Conservation (phyloP, 1,284 basidiomycete species). For the Pseudozyma tsukubaensis region DNA sequence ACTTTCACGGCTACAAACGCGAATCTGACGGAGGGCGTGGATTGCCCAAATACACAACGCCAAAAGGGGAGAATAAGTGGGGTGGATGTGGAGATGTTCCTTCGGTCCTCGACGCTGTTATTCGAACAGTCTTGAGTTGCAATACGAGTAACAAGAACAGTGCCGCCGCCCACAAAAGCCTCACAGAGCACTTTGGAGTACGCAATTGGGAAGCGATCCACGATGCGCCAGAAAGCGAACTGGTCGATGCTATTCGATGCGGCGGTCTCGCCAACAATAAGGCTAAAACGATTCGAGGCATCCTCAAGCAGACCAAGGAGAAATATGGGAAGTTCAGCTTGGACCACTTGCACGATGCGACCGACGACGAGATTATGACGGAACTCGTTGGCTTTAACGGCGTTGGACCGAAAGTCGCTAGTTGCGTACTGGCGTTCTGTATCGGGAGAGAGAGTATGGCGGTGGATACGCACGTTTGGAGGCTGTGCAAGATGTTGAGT, state of each 20-base stretch:
- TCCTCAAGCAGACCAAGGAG: constrained; percentile 42
- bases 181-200: constrained; percentile 75
- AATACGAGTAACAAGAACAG: constrained; percentile 79
- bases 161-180: constrained; percentile 74
- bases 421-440: constrained; percentile 82
- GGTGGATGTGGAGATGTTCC: constrained; percentile 59
- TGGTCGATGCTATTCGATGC: constrained; percentile 76
- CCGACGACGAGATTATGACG: constrained; percentile 77
- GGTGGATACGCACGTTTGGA: constrained; percentile 77
- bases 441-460: constrained; percentile 79
- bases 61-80: constrained; percentile 38
- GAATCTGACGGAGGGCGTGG: constrained; percentile 42
- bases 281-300: constrained; percentile 74
- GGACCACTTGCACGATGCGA: constrained; percentile 69
- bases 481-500: constrained; percentile 76
- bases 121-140: constrained; percentile 80
- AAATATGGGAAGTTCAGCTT: constrained; percentile 66
- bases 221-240: constrained; percentile 71
- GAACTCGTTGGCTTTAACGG: constrained; percentile 71
- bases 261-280: constrained; percentile 83
- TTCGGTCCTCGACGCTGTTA: constrained; percentile 76
- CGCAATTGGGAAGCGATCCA: constrained; percentile 77
- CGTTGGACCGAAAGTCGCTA: constrained; percentile 82
- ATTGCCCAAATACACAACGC: constrained; percentile 39
- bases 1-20: constrained; percentile 57